phyloP scores from a whole-genome alignment of 2,329 filamentous ascomycete genomes.

The Onygenales sp. region DNA sequence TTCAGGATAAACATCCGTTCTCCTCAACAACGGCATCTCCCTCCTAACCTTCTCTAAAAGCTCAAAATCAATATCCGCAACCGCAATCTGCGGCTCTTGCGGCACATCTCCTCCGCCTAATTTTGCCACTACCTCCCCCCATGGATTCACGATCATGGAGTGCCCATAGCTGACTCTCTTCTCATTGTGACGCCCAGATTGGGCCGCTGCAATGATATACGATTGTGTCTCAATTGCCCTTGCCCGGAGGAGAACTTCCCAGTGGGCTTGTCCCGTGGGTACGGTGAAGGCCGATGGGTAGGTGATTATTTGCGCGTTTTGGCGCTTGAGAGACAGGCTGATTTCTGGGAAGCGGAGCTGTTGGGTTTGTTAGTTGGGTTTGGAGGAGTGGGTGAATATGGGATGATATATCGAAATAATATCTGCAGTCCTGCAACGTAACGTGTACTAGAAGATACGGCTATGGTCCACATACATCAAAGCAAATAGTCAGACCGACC shows the following conservation, averaged over 20 bases:
- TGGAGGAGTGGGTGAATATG: neutral
- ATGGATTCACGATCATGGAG: constrained; percentile 76
- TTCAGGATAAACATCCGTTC: constrained; percentile 43
- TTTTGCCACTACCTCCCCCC: constrained; percentile 65
- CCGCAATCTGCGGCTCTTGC: constrained; percentile 37
- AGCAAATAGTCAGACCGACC: constrained; percentile 76
- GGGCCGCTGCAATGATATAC: constrained; percentile 79
- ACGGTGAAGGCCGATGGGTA: constrained; percentile 90
- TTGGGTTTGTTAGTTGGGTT: neutral
- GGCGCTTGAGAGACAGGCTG: constrained; percentile 54
- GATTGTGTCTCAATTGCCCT: constrained; percentile 82
- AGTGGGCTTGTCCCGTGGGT: constrained; percentile 75
- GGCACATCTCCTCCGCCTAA: constrained; percentile 37
- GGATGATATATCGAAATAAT: no score
- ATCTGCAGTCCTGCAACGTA: no score
- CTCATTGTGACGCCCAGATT: constrained; percentile 65
- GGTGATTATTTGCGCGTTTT: constrained; percentile 64
- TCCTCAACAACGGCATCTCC: constrained; percentile 49
- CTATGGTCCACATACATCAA: constrained; percentile 50
- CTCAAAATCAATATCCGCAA: constrained; percentile 47
- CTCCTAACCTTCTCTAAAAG: constrained; percentile 43
- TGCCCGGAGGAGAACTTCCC: constrained; percentile 68
- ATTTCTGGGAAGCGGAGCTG: constrained; percentile 70
- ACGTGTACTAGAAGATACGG: neutral
- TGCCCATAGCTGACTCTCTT: constrained; percentile 76